Evolutionary conservation across 2,329 filamentous ascomycete species (phyloP).

Genomic region (Monosporascus sp.): DNA sequence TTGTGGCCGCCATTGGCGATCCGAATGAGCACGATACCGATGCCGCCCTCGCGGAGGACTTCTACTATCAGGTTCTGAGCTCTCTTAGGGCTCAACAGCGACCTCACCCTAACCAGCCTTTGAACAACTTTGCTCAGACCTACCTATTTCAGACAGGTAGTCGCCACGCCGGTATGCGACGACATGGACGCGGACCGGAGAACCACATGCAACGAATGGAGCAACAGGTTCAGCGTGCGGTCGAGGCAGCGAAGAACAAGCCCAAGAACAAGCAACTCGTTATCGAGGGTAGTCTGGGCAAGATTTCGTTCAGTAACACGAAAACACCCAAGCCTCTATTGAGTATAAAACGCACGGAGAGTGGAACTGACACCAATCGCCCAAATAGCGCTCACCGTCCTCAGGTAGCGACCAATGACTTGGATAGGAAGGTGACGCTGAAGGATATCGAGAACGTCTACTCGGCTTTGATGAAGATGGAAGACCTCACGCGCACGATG

Average conservation of each 20-base stretch:
- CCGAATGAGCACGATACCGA: conserved; percentile 75
- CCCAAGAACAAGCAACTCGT: conserved; percentile 97
- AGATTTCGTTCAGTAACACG: conserved; percentile 98
- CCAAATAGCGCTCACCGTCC: conserved; percentile 41
- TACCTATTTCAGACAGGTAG: conserved; percentile 94
- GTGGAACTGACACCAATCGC: conserved; percentile 51
- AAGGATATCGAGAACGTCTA: conserved; percentile 88
- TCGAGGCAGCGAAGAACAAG: conserved; percentile 94
- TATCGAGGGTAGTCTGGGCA: conserved; percentile 91
- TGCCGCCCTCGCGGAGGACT: conserved; percentile 81
- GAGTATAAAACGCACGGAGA: conserved; percentile 87
- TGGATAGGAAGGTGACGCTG: conserved; percentile 76
- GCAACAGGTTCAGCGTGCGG: conserved; percentile 94
- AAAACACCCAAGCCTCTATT: conserved; percentile 94
- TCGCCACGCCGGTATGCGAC: conserved; percentile 66
- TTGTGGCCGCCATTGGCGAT: conserved; percentile 87
- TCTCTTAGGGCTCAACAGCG: conserved; percentile 87
- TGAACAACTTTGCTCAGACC: conserved; percentile 95
- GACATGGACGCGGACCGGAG: conserved; percentile 77
- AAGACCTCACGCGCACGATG: conserved; percentile 82
- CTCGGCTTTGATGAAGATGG: conserved; percentile 81
- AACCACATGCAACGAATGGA: conserved; percentile 99
- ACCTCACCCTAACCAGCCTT: conserved; percentile 85
- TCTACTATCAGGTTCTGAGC: conserved; percentile 97
- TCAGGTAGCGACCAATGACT: conserved; percentile 34